A percentile compares a stretch with the other conserved stretches of the same genome.
Conservation (phyloP, 495 filamentous ascomycete species). For the Halenospora varia region DNA sequence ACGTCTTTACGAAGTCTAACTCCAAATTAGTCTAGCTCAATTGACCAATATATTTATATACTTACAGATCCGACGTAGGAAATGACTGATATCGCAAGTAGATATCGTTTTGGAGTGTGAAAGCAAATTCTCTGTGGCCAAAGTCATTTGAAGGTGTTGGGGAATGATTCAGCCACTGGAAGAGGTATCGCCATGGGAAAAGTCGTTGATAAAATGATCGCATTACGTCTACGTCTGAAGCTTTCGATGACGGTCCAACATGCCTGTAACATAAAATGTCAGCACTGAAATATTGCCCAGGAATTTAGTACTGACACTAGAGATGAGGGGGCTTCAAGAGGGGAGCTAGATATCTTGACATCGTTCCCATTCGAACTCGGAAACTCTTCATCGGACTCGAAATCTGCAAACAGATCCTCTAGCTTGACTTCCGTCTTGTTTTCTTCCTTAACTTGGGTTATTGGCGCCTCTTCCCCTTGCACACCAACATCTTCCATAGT, state of each 20-base stretch:
- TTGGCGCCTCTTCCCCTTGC: conserved; percentile 14
- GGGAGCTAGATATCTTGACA: conserved; percentile 40
- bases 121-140: conserved; percentile 88
- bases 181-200: conserved; percentile 91
- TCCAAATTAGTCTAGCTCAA: not conserved
- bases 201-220: conserved; percentile 91
- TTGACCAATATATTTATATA: conserved; percentile 5
- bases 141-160: conserved; percentile 83
- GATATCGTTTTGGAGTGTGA: conserved; percentile 83
- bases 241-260: conserved; percentile 22
- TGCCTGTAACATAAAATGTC: conserved; percentile 12
- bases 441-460: conserved; percentile 26
- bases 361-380: conserved; percentile 48
- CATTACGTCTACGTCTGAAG: conserved; percentile 77
- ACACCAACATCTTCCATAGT: conserved; percentile 31
- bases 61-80: conserved; percentile 75
- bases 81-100: conserved; percentile 94
- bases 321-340: conserved; percentile 35
- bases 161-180: conserved; percentile 97
- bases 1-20: conserved; percentile 85
- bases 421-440: conserved; percentile 48
- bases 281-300: not conserved
- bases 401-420: conserved; percentile 76
- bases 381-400: conserved; percentile 77
- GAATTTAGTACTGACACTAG: conserved; percentile 32